Conservation (phyloP, 176 grass and related monocot genomes). For the Cenchrus purpureus region DNA sequence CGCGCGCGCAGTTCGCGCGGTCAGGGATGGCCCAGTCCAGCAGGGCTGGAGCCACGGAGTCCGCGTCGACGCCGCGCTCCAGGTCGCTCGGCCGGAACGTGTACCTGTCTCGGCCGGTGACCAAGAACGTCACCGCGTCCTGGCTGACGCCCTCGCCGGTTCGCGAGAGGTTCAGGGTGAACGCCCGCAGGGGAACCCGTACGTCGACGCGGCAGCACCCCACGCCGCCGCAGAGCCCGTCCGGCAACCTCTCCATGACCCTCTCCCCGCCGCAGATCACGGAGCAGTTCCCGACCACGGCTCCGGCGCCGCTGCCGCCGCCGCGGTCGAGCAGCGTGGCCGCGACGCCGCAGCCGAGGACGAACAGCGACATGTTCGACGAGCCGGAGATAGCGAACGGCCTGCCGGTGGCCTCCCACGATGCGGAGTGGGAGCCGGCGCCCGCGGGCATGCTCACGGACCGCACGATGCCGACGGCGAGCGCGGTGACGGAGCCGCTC, state of each 20-base stretch:
- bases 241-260: not conserved
- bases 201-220: constrained; percentile 1
- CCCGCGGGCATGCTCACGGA: not conserved
- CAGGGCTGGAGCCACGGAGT: not conserved
- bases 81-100: not conserved
- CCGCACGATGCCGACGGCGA: not conserved
- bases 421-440: not conserved
- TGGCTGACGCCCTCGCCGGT: no score
- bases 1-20: not conserved
- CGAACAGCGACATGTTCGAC: not conserved
- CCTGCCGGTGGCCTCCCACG: not conserved
- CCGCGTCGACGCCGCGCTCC: not conserved
- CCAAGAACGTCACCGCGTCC: not conserved
- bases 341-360: not conserved
- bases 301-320: not conserved
- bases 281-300: not conserved
- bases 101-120: not conserved
- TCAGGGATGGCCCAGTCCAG: constrained; percentile 6
- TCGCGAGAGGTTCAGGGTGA: constrained; percentile 7
- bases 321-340: not conserved
- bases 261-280: not conserved
- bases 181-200: not conserved
- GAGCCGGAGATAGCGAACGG: constrained; percentile 7
- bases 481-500: not conserved
- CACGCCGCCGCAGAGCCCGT: not conserved